Evolutionary conservation across 2,329 filamentous ascomycete species (phyloP).

Genomic region (Passalora sequoiae): DNA sequence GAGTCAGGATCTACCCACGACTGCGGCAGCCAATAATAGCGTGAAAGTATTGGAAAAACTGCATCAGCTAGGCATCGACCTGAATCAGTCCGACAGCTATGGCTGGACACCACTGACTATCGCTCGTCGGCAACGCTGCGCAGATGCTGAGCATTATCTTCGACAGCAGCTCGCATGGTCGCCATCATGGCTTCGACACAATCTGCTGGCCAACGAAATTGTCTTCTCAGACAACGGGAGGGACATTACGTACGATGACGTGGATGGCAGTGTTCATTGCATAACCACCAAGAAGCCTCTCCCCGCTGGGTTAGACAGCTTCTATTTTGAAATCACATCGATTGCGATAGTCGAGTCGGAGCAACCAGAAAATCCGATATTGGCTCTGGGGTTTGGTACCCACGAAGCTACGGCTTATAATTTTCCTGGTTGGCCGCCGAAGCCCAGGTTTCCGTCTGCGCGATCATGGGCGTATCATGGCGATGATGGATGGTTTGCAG

Average conservation of each 20-base stretch:
- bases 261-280: neutral
- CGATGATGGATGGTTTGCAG: constrained; percentile 6
- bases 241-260: too few species aligned
- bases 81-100: constrained; percentile 14
- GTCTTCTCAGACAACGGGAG: too few species aligned
- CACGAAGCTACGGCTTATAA: constrained; percentile 1
- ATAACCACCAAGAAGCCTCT: constrained; percentile 16
- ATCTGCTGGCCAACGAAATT: neutral
- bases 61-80: constrained; percentile 6
- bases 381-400: constrained; percentile 12
- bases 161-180: neutral
- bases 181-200: too few species aligned
- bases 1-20: constrained; percentile 14
- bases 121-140: constrained; percentile 7
- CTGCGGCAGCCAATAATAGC: constrained; percentile 16
- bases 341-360: constrained; percentile 2
- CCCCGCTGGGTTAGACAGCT: constrained; percentile 9
- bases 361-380: neutral
- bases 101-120: constrained; percentile 18
- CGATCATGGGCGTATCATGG: constrained; percentile 11
- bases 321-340: constrained; percentile 15
- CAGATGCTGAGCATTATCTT: constrained; percentile 9
- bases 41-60: constrained; percentile 15
- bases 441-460: neutral
- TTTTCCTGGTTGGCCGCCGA: constrained; percentile 10